Evolutionary conservation across 2,329 filamentous ascomycete genomes (phyloP).

Genomic region (Sordariomycetes sp.): DNA sequence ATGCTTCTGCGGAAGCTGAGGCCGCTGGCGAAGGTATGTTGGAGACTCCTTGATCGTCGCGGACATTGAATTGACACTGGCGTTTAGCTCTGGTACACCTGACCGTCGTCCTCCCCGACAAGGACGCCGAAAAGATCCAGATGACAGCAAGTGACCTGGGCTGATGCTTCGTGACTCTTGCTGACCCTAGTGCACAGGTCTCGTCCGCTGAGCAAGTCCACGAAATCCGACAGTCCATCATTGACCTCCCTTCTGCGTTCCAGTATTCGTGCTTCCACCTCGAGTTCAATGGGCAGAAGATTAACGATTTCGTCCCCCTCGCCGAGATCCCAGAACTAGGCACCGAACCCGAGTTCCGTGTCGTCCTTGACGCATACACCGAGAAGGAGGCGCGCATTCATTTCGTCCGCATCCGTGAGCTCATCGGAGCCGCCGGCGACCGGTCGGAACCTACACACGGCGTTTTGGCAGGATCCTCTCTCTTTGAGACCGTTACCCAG

Average conservation of each 20-base stretch:
- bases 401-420: slow-evolving; percentile 78
- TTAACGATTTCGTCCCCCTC: slow-evolving; percentile 93
- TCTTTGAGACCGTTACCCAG: slow-evolving; percentile 69
- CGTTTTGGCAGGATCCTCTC: slow-evolving; percentile 72
- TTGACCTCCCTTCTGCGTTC: slow-evolving; percentile 86
- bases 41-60: neutral
- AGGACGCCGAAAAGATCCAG: slow-evolving; percentile 63
- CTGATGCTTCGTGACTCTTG: neutral
- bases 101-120: slow-evolving; percentile 73
- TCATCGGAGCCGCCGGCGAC: slow-evolving; percentile 86
- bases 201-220: slow-evolving; percentile 93
- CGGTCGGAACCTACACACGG: slow-evolving; percentile 82
- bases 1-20: slow-evolving; percentile 15
- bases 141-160: slow-evolving; percentile 59
- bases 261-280: slow-evolving; percentile 99
- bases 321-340: slow-evolving; percentile 78
- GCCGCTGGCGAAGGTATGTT: slow-evolving; percentile 22
- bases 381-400: slow-evolving; percentile 98
- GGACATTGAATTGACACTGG: neutral
- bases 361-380: slow-evolving; percentile 93
- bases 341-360: slow-evolving; percentile 64
- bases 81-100: slow-evolving; percentile 48
- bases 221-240: slow-evolving; percentile 92
- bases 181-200: slow-evolving; percentile 42
- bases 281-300: slow-evolving; percentile 75